Evolutionary conservation across 2,329 filamentous ascomycete species (phyloP).

Genomic region (Calonectria montana): DNA sequence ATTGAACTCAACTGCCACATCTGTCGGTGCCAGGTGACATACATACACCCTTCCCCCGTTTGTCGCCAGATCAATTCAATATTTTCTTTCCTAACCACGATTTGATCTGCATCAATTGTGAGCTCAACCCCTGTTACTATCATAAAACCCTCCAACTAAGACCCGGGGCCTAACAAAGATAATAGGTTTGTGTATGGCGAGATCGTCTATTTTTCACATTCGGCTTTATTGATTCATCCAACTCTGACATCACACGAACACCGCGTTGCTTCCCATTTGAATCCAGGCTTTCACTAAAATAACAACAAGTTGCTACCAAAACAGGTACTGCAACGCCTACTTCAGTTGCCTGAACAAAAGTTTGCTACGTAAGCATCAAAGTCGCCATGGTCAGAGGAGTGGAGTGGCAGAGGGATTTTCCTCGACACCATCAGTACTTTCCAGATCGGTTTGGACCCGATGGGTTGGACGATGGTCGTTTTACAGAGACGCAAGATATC

Average conservation of each 20-base stretch:
- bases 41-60: not conserved
- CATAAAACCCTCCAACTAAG: not conserved
- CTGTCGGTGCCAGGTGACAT: not conserved
- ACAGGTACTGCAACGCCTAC: not conserved
- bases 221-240: not conserved
- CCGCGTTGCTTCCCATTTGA: not conserved
- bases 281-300: not conserved
- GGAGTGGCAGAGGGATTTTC: constrained; percentile 53
- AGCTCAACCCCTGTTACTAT: not conserved
- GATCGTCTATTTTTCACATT: not conserved
- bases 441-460: constrained; percentile 45
- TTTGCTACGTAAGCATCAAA: not conserved
- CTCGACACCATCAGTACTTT: constrained; percentile 48
- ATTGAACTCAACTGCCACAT: not conserved
- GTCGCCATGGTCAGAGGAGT: constrained; percentile 51
- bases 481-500: constrained; percentile 48
- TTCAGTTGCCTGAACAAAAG: not conserved
- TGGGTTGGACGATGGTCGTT: constrained; percentile 48
- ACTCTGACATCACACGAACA: not conserved
- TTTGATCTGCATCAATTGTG: constrained; percentile 7
- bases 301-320: not conserved
- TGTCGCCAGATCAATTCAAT: not conserved
- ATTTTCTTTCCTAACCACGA: not conserved
- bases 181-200: not conserved
- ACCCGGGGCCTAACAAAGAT: not conserved